A percentile compares a stretch with the other conserved stretches of the same genome.
These are phyloP conservation scores for Rutstroemia sp. DNA, from an alignment of 2,329 filamentous ascomycete genomes.

Conservation along the genomic window DNA sequence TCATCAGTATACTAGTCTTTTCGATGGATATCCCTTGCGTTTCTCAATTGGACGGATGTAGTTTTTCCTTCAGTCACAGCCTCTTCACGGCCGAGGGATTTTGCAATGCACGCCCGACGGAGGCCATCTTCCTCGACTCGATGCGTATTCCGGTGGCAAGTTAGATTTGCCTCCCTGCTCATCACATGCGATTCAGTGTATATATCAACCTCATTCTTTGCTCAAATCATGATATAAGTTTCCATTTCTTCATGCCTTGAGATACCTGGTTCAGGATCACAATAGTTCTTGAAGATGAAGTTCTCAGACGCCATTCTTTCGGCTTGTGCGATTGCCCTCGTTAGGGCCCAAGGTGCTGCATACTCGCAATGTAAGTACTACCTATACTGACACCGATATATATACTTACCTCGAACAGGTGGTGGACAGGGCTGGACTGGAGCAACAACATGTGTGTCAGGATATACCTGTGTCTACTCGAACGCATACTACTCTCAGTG, in stretches of 20 bases:
- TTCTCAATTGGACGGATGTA: neutral
- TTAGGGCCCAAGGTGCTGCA: neutral
- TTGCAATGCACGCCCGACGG: neutral
- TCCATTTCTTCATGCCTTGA: neutral
- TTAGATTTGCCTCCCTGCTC: neutral
- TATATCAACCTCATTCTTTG: neutral
- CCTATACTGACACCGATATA: neutral
- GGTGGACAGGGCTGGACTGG: constrained; percentile 1
- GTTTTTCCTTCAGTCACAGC: constrained; percentile 1
- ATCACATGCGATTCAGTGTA: neutral
- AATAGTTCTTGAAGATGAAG: neutral
- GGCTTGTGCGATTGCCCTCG: neutral
- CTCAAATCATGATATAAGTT: neutral
- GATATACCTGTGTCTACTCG: neutral
- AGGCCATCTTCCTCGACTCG: neutral
- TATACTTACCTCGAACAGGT: neutral
- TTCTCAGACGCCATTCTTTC: neutral
- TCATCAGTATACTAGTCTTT: neutral
- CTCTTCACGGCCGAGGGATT: neutral
- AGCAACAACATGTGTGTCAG: neutral
- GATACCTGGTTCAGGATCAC: neutral
- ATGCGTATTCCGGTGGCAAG: neutral
- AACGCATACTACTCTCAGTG: constrained; percentile 7
- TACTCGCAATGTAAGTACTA: constrained; percentile 1
- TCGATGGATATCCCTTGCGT: neutral